Conservation (phyloP, 768 basidiomycete species). For the Clitopilus hobsonii region DNA sequence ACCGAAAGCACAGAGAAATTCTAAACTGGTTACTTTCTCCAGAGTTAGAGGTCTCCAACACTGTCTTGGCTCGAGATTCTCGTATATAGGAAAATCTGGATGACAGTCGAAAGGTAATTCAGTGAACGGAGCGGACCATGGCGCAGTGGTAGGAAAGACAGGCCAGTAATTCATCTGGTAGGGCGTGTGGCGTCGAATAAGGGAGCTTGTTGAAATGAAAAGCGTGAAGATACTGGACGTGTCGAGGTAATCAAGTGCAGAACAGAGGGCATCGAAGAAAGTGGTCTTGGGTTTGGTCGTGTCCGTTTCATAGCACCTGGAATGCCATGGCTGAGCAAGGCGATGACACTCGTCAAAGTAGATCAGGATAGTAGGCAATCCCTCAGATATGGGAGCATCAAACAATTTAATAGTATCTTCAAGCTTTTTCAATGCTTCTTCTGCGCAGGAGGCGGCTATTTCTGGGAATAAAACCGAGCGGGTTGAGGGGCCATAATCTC, state of each 20-base stretch:
- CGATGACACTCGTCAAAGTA: conserved; percentile 3
- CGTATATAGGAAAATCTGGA: neutral
- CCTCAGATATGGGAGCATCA: neutral
- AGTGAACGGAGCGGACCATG: neutral
- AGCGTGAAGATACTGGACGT: neutral
- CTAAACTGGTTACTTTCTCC: neutral
- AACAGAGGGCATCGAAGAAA: neutral
- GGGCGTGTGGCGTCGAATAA: neutral
- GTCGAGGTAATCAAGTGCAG: neutral
- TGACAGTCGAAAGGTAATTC: conserved; percentile 1
- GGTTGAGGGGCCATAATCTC: too few species aligned
- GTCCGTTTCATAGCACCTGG: neutral
- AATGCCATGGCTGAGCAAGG: too few species aligned
- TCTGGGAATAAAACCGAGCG: too few species aligned
- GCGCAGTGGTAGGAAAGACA: neutral
- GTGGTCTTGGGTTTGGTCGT: neutral
- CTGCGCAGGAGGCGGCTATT: neutral
- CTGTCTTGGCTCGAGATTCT: neutral
- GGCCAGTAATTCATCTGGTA: neutral
- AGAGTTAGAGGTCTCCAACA: neutral
- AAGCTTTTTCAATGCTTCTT: neutral
- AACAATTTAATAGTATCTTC: neutral
- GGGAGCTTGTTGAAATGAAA: neutral
- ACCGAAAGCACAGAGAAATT: neutral
- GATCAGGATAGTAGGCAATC: neutral